Evolutionary conservation across 192 early-diverging fungal genomes (phyloP), one percentile per base, ranked within the genome.

Genomic region (Funneliformis geosporum): DNA sequence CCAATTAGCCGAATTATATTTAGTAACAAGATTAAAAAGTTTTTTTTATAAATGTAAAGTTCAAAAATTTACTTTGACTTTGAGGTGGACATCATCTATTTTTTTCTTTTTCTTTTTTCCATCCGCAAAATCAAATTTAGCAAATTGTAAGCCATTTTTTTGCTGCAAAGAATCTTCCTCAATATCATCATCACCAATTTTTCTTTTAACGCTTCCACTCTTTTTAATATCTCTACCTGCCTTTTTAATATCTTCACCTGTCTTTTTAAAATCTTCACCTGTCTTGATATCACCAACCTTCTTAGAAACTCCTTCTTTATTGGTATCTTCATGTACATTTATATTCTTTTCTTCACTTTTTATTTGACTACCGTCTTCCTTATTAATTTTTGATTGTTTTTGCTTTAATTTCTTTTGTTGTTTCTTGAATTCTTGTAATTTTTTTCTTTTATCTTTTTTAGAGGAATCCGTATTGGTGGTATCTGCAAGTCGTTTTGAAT

Each of bases 51-150:
- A 61, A 14, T 27, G 60, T 40, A 25, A 40, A 27, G 60, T 42
- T 25, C 18, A 46, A 38, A 16, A 64, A 39, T 27, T 83, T 81
- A 84, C 87, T 82, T 87, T 86, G 83, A 92, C 92, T 46, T 93
- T 79, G 61, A 90, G 88, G 60, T 90, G 86, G 27, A 87, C 86
- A 83, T 93, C 91, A 6, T 86, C 88, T 3, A 87, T 84, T 9
- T 89, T 89, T 78, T 86, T 91, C 74, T 88, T 89, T 83, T 92
- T 92, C 82, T 92, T 88, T n/a, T 86, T 79, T n/a, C 84, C 78
- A 8, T 88, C 87, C 38, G 86, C 88, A 80, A 94, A 89, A 60
- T 90, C 88, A 40, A 95, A 80, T 66, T 91, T 94, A 71, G 91
- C 89, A 82, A 93, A 94, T 27, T 81, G 80, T 23, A 94, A 80